These are phyloP conservation scores for Alternaria burnsii DNA, from an alignment of 2,329 filamentous ascomycete genomes.

Conservation along the genomic window DNA sequence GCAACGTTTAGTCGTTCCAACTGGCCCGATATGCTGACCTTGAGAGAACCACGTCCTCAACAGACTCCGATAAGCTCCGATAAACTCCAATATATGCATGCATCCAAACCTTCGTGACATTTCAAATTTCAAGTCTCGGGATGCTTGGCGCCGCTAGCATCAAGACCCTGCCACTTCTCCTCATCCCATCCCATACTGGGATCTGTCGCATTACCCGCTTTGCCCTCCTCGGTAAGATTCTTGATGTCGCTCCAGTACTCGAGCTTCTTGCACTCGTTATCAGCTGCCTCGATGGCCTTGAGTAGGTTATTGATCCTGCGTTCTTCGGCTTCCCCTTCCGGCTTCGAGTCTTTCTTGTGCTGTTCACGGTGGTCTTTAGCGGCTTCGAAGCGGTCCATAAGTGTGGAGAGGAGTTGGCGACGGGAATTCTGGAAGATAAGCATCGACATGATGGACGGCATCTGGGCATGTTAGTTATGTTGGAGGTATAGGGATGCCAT, in stretches of 20 bases:
- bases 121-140: slow-evolving; percentile 25
- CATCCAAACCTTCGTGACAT: background rate
- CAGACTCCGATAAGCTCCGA: background rate
- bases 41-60: slow-evolving; percentile 5
- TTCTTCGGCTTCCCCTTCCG: slow-evolving; percentile 57
- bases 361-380: slow-evolving; percentile 60
- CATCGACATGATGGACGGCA: slow-evolving; percentile 62
- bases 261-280: slow-evolving; percentile 79
- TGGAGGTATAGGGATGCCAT: background rate
- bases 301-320: slow-evolving; percentile 73
- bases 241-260: slow-evolving; percentile 85
- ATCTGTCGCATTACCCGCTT: slow-evolving; percentile 45
- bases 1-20: slow-evolving; percentile 4
- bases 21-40: slow-evolving; percentile 11
- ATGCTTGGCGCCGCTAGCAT: slow-evolving; percentile 47
- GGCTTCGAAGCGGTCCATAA: slow-evolving; percentile 67
- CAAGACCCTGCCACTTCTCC: slow-evolving; percentile 50
- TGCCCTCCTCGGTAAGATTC: slow-evolving; percentile 51
- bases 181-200: slow-evolving; percentile 47
- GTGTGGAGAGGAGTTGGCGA: slow-evolving; percentile 74
- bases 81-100: slow-evolving; percentile 13
- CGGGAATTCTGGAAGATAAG: slow-evolving; percentile 92
- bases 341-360: slow-evolving; percentile 52
- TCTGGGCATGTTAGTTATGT: slow-evolving; percentile 34
- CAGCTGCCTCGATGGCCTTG: slow-evolving; percentile 76